Evolutionary conservation across 441 rosid genomes (phyloP), one percentile per base, ranked within the genome.

Genomic region (Kokia cookei): DNA sequence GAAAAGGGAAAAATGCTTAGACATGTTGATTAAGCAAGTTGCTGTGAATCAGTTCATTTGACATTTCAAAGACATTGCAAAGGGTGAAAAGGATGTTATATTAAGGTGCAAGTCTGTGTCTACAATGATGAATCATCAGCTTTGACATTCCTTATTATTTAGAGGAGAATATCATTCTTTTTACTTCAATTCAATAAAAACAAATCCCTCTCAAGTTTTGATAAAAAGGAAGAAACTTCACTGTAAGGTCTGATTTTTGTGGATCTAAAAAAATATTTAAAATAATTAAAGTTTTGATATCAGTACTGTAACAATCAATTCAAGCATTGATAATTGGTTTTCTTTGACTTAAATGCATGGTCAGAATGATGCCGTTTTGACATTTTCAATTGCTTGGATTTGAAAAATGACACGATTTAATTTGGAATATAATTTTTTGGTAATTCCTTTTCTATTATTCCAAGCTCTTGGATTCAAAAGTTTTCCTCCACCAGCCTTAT

Each of bases 391-490:
- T 19, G n/a, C 2, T 63, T 63, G 68, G 27, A 10, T 40, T 63
- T 22, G 2, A 11, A 58, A 58, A 27, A 2, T 13, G 37, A 60
- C n/a, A 24, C n/a, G 6, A 2, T 29, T 27, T 8, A 54, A 54
- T 65, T 65, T 42, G 35, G 53, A 17, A 42, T 65, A 12, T 22
- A 19, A 42, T 64, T 11, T 11, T 9, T 19, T 11, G 5, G 11
- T 37, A 27, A 59, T 59, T 27, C 14, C 63, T 63, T 65, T 11
- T 32, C 26, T 27, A 22, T 22, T 65, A 65, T 80, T 82, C 85
- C 78, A 80, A 84, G 78, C 84, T 82, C 81, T 76, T 55, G 57
- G 27, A 22, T 72, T 54, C 72, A 72, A 84, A 81, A 78, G 61
- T 19, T 71, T 1, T 3, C 19, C 48, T 42, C n/a, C 3, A 42